Conservation (phyloP, 2,329 filamentous ascomycete genomes). For the Trichoderma lentiforme region DNA sequence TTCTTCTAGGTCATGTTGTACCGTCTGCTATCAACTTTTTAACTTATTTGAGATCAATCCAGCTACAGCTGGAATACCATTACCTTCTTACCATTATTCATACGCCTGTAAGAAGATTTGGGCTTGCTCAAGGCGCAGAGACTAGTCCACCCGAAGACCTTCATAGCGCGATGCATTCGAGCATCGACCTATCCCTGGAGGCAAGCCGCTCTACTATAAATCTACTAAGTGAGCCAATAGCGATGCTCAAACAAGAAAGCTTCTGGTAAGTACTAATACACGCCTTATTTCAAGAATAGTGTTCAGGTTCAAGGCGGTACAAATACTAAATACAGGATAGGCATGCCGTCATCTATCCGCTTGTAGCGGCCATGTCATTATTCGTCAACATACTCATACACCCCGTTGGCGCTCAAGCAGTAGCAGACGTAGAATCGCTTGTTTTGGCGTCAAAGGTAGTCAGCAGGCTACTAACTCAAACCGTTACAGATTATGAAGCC, state of each 20-base stretch:
- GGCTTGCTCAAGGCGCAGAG: not conserved
- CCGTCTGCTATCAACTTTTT: not conserved
- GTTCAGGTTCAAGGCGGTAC: not conserved
- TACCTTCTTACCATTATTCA: not conserved
- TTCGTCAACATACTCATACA: not conserved
- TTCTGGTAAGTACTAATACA: not conserved
- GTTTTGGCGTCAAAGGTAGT: not conserved
- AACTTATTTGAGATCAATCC: not conserved
- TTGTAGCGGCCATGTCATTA: not conserved
- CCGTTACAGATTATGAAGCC: not conserved
- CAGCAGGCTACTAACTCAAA: not conserved
- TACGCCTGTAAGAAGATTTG: not conserved
- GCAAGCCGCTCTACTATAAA: not conserved
- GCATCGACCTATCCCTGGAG: slow-evolving; percentile 1
- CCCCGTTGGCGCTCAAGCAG: not conserved
- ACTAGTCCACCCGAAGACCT: not conserved
- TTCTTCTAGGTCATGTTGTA: not conserved
- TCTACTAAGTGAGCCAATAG: not conserved
- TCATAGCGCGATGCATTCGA: slow-evolving; percentile 6
- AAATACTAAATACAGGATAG: not conserved
- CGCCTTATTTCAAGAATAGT: not conserved
- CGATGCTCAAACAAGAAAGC: not conserved
- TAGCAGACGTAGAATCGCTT: not conserved
- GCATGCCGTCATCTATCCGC: not conserved
- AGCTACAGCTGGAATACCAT: not conserved